These are phyloP conservation scores for Metschnikowia lochheadii DNA, from an alignment of 805 yeast species.

Conservation along the genomic window DNA sequence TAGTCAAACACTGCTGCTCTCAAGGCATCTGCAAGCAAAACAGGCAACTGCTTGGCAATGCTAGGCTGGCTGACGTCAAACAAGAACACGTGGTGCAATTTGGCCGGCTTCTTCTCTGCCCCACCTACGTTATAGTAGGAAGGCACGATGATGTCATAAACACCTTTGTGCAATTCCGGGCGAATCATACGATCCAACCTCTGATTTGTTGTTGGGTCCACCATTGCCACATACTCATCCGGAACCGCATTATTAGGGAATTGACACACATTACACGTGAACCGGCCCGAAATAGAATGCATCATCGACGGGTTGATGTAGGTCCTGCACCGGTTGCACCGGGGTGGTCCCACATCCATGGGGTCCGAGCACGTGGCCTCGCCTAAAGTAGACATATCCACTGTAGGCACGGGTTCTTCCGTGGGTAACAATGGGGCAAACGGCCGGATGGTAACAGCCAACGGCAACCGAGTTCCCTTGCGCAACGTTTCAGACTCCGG, in stretches of 20 bases:
- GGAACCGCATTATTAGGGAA: conserved; percentile 66
- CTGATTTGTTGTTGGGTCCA: conserved; percentile 53
- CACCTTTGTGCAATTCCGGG: conserved; percentile 79
- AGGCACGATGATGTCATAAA: conserved; percentile 82
- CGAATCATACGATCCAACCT: conserved; percentile 60
- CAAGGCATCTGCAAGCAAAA: conserved; percentile 66
- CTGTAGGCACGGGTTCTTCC: conserved; percentile 61
- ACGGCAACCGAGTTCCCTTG: conserved; percentile 67
- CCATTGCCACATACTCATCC: conserved; percentile 57
- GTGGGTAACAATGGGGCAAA: conserved; percentile 59
- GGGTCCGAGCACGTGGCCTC: conserved; percentile 20
- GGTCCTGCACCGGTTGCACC: conserved; percentile 90
- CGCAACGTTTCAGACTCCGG: conserved; percentile 73
- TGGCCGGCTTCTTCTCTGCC: conserved; percentile 26
- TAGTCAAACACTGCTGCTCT: conserved; percentile 47
- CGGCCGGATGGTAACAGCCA: conserved; percentile 79
- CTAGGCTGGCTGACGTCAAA: conserved; percentile 66
- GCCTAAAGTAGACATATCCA: conserved; percentile 50
- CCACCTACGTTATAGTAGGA: conserved; percentile 56
- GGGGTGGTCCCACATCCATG: conserved; percentile 60
- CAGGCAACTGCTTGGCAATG: conserved; percentile 54
- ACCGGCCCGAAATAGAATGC: conserved; percentile 55
- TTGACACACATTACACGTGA: conserved; percentile 84
- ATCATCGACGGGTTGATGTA: conserved; percentile 84
- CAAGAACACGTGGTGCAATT: conserved; percentile 67